Base-by-base conservation (phyloP, 768 basidiomycete species). In the Pulveroboletus frians region DNA sequence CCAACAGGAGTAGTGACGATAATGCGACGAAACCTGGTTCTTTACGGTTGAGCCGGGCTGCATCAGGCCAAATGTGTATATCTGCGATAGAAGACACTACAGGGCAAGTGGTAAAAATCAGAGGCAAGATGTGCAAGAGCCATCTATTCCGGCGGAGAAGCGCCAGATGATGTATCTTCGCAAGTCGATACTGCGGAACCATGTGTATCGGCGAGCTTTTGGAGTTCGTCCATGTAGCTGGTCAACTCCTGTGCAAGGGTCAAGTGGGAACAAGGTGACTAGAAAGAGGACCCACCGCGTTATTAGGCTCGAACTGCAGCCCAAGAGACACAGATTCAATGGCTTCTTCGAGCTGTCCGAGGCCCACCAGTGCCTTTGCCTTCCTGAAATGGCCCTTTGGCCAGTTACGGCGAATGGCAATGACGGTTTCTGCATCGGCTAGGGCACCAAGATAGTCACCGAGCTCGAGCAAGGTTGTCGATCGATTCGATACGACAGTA, bases 331-430 rank as follows among this genome's bases (percentile, higher is more conserved):
- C 70, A 2, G 93, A 84, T 39, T 92, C 88, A 55, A 80, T 79
- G 9, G 93, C 93, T 37, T 95, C 93, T 37, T 82, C 70, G 47
- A 80, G 68, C 39, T 74, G 70, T 3, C 75, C 76, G 43, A 99
- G 73, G 18, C 79, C 91, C 2, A 88, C 72, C 37, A 99, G 72
- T 0, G 95, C 92, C 64, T 91, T 92, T 2, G 91, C 88, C 63
- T 88, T 93, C 50, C 96, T 78, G 75, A 96, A 96, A 67, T 97
- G 90, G 0, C 93, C 96, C 63, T 98, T 99, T 59, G 88, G 81
- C 94, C 95, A 98, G 39, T 82, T 83, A 48, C 84, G 76, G 61
- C 92, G 88, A 44, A 96, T 71, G 54, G 79, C 69, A 36, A 96
- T 85, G 61, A 97, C 92, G 2, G 84, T 83, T 49, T 98, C 93